Percentiles rank a stretch among this genome's conserved stretches.
phyloP scores from a whole-genome alignment of 768 basidiomycete species.

The Tricholoma terreum region DNA sequence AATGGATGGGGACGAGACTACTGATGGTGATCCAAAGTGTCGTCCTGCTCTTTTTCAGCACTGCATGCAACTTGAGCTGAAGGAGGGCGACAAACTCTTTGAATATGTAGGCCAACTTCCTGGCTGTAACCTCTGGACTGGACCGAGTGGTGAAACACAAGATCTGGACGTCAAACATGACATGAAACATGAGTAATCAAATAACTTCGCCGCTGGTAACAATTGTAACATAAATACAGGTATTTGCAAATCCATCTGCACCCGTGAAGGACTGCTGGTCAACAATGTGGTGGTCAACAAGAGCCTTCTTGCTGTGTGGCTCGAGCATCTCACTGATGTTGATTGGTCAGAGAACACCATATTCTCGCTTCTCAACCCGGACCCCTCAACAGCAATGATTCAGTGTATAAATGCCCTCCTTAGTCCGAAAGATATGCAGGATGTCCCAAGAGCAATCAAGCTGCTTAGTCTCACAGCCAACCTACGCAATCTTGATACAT shows the following conservation, averaged over 20 bases:
- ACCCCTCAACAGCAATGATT: not conserved
- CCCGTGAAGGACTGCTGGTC: slow-evolving; percentile 17
- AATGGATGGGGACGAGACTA: too few relatives aligned
- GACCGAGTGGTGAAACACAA: slow-evolving; percentile 12
- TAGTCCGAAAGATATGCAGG: slow-evolving; percentile 26
- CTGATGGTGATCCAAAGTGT: too few relatives aligned
- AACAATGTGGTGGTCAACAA: slow-evolving; percentile 17
- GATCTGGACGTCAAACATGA: slow-evolving; percentile 21
- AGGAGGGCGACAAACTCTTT: too few relatives aligned
- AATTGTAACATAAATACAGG: too few relatives aligned
- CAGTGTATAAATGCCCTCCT: slow-evolving; percentile 24
- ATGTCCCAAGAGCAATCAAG: slow-evolving; percentile 30
- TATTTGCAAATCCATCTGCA: slow-evolving; percentile 22
- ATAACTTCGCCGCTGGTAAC: too few relatives aligned
- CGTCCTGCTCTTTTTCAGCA: too few relatives aligned
- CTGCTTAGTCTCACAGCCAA: slow-evolving; percentile 18
- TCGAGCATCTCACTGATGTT: slow-evolving; percentile 16
- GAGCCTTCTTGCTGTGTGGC: slow-evolving; percentile 12
- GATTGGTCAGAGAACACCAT: slow-evolving; percentile 19
- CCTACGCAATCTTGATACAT: slow-evolving; percentile 11
- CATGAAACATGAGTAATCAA: slow-evolving; percentile 18
- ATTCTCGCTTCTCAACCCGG: not conserved
- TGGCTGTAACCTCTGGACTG: slow-evolving; percentile 10
- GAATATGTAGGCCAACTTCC: too few relatives aligned
- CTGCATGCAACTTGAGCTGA: too few relatives aligned